Conservation (phyloP, 2,329 filamentous ascomycete species). For the Atkinsonella hypoxylon region DNA sequence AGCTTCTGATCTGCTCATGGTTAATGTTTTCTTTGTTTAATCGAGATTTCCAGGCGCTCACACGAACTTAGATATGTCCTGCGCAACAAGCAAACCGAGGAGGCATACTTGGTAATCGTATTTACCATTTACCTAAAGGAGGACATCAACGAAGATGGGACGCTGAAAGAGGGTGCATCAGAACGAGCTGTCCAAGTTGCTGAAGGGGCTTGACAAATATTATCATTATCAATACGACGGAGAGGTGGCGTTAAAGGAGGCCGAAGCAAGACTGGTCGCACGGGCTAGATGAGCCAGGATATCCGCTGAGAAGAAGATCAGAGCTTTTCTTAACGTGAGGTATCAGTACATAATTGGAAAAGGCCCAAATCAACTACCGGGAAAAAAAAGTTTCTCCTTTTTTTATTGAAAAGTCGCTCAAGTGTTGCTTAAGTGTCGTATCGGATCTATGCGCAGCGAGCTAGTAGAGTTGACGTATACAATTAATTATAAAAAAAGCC, state of each 20-base stretch:
- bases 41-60: slow-evolving; percentile 44
- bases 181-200: slow-evolving; percentile 13
- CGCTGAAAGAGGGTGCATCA: slow-evolving; percentile 31
- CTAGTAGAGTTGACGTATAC: too few species aligned
- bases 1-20: slow-evolving; percentile 1
- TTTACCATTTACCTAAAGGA: slow-evolving; percentile 67
- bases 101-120: slow-evolving; percentile 68
- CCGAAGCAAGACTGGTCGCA: slow-evolving; percentile 23
- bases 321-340: too few species aligned
- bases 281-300: too few species aligned
- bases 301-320: too few species aligned
- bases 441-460: too few species aligned
- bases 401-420: too few species aligned
- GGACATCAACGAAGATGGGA: slow-evolving; percentile 47
- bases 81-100: slow-evolving; percentile 62
- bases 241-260: slow-evolving; percentile 26
- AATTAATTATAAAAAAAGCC: too few species aligned
- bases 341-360: too few species aligned
- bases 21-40: slow-evolving; percentile 9
- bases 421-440: too few species aligned
- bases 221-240: slow-evolving; percentile 18
- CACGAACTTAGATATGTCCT: slow-evolving; percentile 86
- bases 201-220: slow-evolving; percentile 8
- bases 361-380: too few species aligned
- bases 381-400: too few species aligned